These are phyloP conservation scores for Melanogaster broomeanus DNA, from an alignment of 768 basidiomycete genomes.

Conservation along the genomic window DNA sequence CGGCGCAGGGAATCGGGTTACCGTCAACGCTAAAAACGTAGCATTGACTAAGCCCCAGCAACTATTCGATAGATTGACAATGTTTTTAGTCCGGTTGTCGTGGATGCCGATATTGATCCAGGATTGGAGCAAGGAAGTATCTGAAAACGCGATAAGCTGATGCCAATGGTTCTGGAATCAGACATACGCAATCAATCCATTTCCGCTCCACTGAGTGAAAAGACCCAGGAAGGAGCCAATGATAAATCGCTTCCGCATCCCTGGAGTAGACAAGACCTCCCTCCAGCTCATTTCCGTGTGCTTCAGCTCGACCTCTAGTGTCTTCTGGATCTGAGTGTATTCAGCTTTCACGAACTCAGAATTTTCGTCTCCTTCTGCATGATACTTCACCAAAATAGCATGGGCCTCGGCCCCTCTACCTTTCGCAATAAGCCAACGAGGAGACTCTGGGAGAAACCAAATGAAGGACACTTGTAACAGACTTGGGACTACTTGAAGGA, in stretches of 20 bases:
- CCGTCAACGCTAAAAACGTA: slow-evolving; percentile 3
- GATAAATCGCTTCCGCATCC: slow-evolving; percentile 15
- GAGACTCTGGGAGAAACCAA: slow-evolving; percentile 62
- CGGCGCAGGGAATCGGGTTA: slow-evolving; percentile 19
- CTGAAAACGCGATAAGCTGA: slow-evolving; percentile 3
- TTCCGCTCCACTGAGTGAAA: slow-evolving; percentile 14
- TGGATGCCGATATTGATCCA: slow-evolving; percentile 22
- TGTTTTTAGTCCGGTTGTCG: slow-evolving; percentile 17
- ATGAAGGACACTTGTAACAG: slow-evolving; percentile 56
- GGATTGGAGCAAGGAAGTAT: slow-evolving; percentile 8
- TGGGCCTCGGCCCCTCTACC: slow-evolving; percentile 54
- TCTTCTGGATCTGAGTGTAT: slow-evolving; percentile 55
- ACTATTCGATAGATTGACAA: slow-evolving; percentile 10
- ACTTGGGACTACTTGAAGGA: slow-evolving; percentile 58
- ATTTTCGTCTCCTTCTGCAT: slow-evolving; percentile 62
- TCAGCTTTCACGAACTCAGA: too few species aligned
- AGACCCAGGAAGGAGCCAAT: slow-evolving; percentile 13
- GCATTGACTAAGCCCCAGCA: slow-evolving; percentile 13
- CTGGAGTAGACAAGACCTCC: slow-evolving; percentile 5
- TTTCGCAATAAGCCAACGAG: slow-evolving; percentile 62
- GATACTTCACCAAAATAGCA: slow-evolving; percentile 53
- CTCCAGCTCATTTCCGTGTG: neutral
- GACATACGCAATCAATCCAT: slow-evolving; percentile 10
- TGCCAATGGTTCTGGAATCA: too few species aligned
- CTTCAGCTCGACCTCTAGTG: slow-evolving; percentile 37